These are phyloP conservation scores for Alnus rubra DNA, from an alignment of 306 rosid genomes.

Conservation along the genomic window DNA sequence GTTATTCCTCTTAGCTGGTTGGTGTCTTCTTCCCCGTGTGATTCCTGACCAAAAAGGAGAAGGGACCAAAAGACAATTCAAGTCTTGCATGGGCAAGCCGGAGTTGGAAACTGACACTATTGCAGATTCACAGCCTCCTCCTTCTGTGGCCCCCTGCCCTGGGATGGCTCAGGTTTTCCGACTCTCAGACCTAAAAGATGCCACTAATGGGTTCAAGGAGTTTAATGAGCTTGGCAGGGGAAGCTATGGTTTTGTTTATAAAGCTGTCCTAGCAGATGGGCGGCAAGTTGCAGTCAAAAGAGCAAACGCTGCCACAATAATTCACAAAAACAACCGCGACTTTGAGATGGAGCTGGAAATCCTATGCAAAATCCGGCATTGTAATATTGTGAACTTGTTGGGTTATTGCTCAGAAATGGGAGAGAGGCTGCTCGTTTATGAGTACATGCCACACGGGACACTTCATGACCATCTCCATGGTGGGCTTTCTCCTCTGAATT, in stretches of 20 bases:
- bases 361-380: conserved; percentile 77
- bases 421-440: conserved; percentile 85
- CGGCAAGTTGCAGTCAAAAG: conserved; percentile 84
- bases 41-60: conserved; percentile 6
- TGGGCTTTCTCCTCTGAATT: conserved; percentile 81
- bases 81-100: conserved; percentile 58
- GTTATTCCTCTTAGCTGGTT: conserved; percentile 49
- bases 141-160: conserved; percentile 55
- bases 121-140: conserved; percentile 38
- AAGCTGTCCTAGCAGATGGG: conserved; percentile 74
- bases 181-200: conserved; percentile 86
- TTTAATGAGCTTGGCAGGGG: conserved; percentile 96
- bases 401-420: conserved; percentile 98
- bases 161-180: conserved; percentile 86
- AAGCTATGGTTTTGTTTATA: conserved; percentile 91
- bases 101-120: conserved; percentile 54
- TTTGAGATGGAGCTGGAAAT: conserved; percentile 87
- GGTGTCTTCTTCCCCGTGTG: conserved; percentile 45
- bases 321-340: conserved; percentile 77
- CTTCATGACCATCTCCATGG: conserved; percentile 90
- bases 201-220: conserved; percentile 96
- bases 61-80: conserved; percentile 48
- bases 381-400: conserved; percentile 72
- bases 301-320: conserved; percentile 92
- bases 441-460: conserved; percentile 91